Conservation (phyloP, 2,329 filamentous ascomycete species). For the Scedosporium apiospermum region DNA sequence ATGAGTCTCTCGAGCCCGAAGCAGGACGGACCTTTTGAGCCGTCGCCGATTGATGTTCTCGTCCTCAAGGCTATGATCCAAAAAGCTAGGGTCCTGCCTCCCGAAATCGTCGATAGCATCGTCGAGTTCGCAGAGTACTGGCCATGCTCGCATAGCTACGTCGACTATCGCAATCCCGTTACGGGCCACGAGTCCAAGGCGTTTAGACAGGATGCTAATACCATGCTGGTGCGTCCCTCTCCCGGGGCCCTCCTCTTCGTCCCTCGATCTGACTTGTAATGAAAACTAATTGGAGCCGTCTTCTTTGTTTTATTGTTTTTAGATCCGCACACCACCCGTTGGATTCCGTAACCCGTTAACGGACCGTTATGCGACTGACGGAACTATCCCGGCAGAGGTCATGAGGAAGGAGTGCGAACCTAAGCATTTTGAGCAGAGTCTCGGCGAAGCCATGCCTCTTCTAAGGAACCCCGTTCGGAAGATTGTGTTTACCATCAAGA, state of each 20-base stretch:
- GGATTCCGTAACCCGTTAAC: slow-evolving; percentile 20
- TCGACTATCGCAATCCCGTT: slow-evolving; percentile 15
- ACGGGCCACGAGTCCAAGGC: background rate
- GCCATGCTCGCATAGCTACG: slow-evolving; percentile 34
- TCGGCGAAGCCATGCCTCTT: background rate
- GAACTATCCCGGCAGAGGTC: background rate
- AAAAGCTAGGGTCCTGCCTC: slow-evolving; percentile 34
- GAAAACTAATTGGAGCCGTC: background rate
- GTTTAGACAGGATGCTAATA: slow-evolving; percentile 2
- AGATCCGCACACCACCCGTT: slow-evolving; percentile 31
- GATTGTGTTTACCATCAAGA: slow-evolving; percentile 48
- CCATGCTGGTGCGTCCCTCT: background rate
- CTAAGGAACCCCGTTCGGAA: slow-evolving; percentile 44
- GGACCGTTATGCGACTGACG: background rate
- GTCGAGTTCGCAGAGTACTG: slow-evolving; percentile 55
- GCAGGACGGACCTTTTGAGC: slow-evolving; percentile 20
- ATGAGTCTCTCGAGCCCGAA: slow-evolving; percentile 1
- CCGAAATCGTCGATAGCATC: slow-evolving; percentile 45
- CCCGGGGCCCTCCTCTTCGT: background rate
- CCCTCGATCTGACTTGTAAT: too few relatives aligned
- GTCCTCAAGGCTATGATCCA: slow-evolving; percentile 38
- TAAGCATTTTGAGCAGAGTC: background rate
- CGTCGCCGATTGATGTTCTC: slow-evolving; percentile 38
- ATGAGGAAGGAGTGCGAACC: background rate
- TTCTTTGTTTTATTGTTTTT: background rate